Evolutionary conservation across 129 eudicot species (phyloP).

Genomic region (Helianthus tuberosus): DNA sequence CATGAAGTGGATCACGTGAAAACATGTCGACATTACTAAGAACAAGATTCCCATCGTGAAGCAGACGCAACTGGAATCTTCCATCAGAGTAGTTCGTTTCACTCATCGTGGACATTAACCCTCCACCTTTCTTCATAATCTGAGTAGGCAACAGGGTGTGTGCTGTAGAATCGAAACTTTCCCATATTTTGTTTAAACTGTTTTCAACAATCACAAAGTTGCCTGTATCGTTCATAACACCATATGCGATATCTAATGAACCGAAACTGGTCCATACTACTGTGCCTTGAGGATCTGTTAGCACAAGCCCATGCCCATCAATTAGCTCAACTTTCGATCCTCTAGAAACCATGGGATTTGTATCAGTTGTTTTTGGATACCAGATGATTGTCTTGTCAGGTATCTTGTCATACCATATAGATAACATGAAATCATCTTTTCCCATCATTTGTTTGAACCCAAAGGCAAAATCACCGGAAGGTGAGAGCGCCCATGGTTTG

Average conservation of each 20-base stretch:
- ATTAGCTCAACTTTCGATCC: conserved; percentile 3
- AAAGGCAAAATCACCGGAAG: conserved; percentile 41
- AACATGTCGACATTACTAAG: conserved; percentile 32
- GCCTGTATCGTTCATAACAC: conserved; percentile 33
- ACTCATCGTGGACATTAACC: conserved; percentile 34
- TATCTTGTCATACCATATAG: conserved; percentile 39
- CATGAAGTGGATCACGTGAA: background rate
- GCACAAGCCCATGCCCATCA: conserved; percentile 38
- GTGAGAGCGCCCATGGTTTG: conserved; percentile 39
- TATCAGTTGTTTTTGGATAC: conserved; percentile 14
- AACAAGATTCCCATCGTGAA: conserved; percentile 50
- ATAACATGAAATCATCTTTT: conserved; percentile 17
- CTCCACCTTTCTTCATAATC: conserved; percentile 2
- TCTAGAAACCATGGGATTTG: background rate
- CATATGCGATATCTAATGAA: no score
- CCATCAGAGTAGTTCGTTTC: conserved; percentile 48
- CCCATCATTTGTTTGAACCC: conserved; percentile 36
- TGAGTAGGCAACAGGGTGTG: conserved; percentile 3
- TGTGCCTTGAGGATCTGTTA: conserved; percentile 43
- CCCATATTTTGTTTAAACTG: conserved; percentile 41
- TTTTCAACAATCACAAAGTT: conserved; percentile 40
- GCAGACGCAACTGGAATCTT: conserved; percentile 44
- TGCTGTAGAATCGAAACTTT: conserved; percentile 19
- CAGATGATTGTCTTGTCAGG: conserved; percentile 49
- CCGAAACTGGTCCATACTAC: no score